A percentile compares a stretch with the other conserved stretches of the same genome.
Conservation (phyloP, 2,329 filamentous ascomycete species). For the Lachnellula suecica region DNA sequence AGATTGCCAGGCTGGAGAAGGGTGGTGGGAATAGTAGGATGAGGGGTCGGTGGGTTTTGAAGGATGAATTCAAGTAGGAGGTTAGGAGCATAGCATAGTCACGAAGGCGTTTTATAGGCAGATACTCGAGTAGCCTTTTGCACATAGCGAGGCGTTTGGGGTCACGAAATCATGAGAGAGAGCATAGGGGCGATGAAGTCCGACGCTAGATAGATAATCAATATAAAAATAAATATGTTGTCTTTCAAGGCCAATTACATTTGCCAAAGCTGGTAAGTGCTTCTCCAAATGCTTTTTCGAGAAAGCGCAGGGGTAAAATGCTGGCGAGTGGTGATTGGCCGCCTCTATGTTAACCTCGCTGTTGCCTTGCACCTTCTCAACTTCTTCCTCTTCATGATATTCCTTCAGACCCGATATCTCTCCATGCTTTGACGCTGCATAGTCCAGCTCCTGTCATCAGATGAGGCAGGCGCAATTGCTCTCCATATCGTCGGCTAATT, state of each 20-base stretch:
- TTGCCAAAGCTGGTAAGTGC: not conserved
- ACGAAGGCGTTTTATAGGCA: not conserved
- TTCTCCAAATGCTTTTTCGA: not conserved
- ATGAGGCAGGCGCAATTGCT: no score
- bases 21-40: conserved; percentile 30
- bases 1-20: conserved; percentile 67
- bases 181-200: no score
- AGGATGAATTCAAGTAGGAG: conserved; percentile 33
- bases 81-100: not conserved
- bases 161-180: not conserved
- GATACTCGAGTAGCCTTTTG: not conserved
- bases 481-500: no score
- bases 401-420: no score
- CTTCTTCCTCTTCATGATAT: not conserved
- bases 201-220: not conserved
- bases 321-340: not conserved
- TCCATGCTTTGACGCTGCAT: not conserved
- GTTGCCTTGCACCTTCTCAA: not conserved
- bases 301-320: not conserved
- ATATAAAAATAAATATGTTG: not conserved
- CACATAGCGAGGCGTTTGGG: conserved; percentile 18
- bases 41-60: conserved; percentile 33
- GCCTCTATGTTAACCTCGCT: not conserved
- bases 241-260: not conserved
- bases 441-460: not conserved